phyloP scores from a whole-genome alignment of 2,329 filamentous ascomycete genomes.

The Fusarium liriodendri region DNA sequence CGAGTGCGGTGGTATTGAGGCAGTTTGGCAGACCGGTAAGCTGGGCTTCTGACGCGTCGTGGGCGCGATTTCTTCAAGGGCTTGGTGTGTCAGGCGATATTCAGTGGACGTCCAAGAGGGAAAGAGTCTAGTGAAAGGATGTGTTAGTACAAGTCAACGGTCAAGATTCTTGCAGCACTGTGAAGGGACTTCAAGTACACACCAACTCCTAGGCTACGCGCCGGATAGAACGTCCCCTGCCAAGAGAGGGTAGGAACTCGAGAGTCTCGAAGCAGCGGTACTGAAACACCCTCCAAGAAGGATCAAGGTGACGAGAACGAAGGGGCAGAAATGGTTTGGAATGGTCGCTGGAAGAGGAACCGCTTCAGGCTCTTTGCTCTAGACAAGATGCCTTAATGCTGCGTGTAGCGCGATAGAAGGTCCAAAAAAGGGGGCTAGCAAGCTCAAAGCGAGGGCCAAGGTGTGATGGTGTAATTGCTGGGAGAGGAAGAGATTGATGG shows the following conservation, averaged over 20 bases:
- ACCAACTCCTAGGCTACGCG: not conserved
- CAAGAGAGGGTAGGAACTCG: not conserved
- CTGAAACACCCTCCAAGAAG: not conserved
- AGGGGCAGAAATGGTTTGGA: not conserved
- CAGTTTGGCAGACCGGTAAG: not conserved
- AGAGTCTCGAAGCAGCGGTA: not conserved
- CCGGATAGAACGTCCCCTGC: not conserved
- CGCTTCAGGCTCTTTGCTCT: conserved; percentile 29
- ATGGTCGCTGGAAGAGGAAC: conserved; percentile 28
- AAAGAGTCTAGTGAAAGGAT: not conserved
- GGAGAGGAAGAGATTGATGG: not conserved
- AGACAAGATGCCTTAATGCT: conserved; percentile 42
- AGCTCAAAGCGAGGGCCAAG: conserved; percentile 30
- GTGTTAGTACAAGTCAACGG: not conserved
- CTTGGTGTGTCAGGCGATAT: not conserved
- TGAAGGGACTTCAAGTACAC: not conserved
- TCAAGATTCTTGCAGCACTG: not conserved
- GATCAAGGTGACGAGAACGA: not conserved
- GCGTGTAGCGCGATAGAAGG: conserved; percentile 40
- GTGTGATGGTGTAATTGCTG: conserved; percentile 23
- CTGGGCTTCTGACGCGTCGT: not conserved
- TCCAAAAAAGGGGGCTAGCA: conserved; percentile 39
- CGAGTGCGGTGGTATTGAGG: not conserved
- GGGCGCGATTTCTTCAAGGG: not conserved
- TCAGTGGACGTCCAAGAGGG: not conserved